A percentile compares a stretch with the other conserved stretches of the same genome.
These are phyloP conservation scores for Oehlia diaphana DNA, from an alignment of 192 early-diverging fungal species.

Conservation along the genomic window DNA sequence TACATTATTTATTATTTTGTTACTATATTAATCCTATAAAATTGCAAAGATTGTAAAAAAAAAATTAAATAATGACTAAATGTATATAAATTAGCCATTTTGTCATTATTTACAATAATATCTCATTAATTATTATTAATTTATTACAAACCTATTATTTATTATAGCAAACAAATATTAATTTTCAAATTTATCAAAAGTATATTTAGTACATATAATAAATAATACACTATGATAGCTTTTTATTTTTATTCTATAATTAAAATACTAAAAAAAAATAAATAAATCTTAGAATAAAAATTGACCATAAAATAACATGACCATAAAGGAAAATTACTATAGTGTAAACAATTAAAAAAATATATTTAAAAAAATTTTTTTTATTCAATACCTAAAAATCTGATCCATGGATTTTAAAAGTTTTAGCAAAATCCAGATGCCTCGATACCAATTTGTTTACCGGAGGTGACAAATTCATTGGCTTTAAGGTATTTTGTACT, in stretches of 20 bases:
- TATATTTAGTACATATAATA: background rate
- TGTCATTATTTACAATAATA: no score
- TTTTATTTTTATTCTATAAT: background rate
- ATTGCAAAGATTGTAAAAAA: no score
- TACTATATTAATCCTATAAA: no score
- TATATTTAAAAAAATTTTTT: background rate
- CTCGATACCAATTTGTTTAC: slow-evolving; percentile 76
- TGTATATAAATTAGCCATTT: no score
- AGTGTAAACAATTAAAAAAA: background rate
- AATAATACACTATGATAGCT: background rate
- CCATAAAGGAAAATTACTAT: background rate
- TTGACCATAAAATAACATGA: no score
- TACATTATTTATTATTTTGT: background rate
- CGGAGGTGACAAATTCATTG: slow-evolving; percentile 81
- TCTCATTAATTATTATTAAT: background rate
- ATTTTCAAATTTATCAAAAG: background rate
- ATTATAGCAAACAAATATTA: background rate
- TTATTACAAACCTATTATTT: background rate
- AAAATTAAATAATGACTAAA: no score
- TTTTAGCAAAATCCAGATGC: slow-evolving; percentile 68
- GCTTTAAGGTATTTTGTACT: slow-evolving; percentile 86
- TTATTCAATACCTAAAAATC: slow-evolving; percentile 50
- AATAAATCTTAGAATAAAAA: no score
- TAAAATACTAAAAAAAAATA: background rate
- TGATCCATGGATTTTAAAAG: slow-evolving; percentile 70